Base-by-base conservation (phyloP, 169 alveolate species). In the Eimeria falciformis region DNA sequence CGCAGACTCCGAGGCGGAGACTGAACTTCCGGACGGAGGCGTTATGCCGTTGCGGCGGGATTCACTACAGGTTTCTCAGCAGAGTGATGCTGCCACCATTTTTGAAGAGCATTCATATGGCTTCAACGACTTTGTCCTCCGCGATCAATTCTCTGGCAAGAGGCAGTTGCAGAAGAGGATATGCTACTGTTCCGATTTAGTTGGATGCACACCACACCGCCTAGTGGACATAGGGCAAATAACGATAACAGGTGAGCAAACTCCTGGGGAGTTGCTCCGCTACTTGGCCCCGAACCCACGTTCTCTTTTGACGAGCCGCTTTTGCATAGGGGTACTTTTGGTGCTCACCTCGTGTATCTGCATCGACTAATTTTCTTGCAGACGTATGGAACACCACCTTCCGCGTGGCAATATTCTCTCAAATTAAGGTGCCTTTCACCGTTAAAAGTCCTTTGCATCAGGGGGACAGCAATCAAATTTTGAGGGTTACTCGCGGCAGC, bases 131-230 rank as follows among this genome's bases (percentile, higher is more conserved):
- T 82, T 46, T 5, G 90, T 89, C 66, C 3, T 14, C 18, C 81
- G 93, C 69, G 37, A 50, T 21, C 29, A 18, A 43, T 50, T 89
- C 18, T 23, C 75, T 3, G 56, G 73, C 17, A 14, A 25, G 58
- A 33, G 1, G 78, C 58, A 56, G 75, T 37, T 65, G 78, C 82
- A 45, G 27, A 75, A 53, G 18, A 29, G 40, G 71, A 56, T 89
- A 11, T 89, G 93, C 83, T 89, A 89, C 73, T 89, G 93, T 23
- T 56, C 93, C 5, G 83, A 43, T 17, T 55, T 69, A n/a, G 43
- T 82, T n/a, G 53, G 68, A 14, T 89, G 93, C 62, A 47, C 82
- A 9, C 81, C 89, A 6, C 83, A 78, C 23, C 83, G 55, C 9
- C 89, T 73, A n/a, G 45, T 89, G 50, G 46, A 55, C 21, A 56